Evolutionary conservation across 768 basidiomycete genomes (phyloP).

Genomic region (Mycena indigotica): DNA sequence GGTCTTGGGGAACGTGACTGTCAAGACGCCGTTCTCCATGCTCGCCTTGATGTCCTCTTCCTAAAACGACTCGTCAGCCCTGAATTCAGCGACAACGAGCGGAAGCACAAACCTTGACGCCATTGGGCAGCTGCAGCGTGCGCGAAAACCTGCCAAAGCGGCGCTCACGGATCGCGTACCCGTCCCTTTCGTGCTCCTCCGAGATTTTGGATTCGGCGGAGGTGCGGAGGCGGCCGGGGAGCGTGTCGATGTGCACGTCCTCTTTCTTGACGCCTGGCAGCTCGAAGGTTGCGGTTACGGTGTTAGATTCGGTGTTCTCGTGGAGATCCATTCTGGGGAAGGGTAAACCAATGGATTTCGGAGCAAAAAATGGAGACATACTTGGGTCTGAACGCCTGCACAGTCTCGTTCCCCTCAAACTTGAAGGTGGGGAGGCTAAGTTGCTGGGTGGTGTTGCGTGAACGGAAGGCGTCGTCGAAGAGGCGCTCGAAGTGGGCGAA

Average conservation of each 20-base stretch:
- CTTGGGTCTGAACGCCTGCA: constrained; percentile 36
- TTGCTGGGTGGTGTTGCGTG: constrained; percentile 17
- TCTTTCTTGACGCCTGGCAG: constrained; percentile 59
- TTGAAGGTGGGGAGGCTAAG: constrained; percentile 11
- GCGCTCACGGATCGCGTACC: constrained; percentile 54
- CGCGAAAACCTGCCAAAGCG: constrained; percentile 49
- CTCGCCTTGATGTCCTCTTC: constrained; percentile 42
- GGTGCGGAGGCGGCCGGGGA: constrained; percentile 52
- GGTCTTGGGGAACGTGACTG: constrained; percentile 54
- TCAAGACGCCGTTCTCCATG: constrained; percentile 54
- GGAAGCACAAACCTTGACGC: constrained; percentile 48
- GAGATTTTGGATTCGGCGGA: constrained; percentile 50
- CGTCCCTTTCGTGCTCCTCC: constrained; percentile 39
- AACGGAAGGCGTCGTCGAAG: constrained; percentile 40
- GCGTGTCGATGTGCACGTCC: constrained; percentile 55
- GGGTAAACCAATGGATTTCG: background rate
- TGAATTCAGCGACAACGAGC: constrained; percentile 15
- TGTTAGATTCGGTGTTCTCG: constrained; percentile 49
- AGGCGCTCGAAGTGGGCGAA: constrained; percentile 48
- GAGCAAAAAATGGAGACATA: constrained; percentile 15
- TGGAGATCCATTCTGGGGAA: constrained; percentile 56
- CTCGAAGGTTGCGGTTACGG: constrained; percentile 62
- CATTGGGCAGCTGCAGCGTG: constrained; percentile 53
- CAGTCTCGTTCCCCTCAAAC: constrained; percentile 15
- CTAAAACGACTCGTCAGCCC: constrained; percentile 17